Evolutionary conservation across 2,329 filamentous ascomycete genomes (phyloP).

Genomic region (Monosporascus cannonballus): DNA sequence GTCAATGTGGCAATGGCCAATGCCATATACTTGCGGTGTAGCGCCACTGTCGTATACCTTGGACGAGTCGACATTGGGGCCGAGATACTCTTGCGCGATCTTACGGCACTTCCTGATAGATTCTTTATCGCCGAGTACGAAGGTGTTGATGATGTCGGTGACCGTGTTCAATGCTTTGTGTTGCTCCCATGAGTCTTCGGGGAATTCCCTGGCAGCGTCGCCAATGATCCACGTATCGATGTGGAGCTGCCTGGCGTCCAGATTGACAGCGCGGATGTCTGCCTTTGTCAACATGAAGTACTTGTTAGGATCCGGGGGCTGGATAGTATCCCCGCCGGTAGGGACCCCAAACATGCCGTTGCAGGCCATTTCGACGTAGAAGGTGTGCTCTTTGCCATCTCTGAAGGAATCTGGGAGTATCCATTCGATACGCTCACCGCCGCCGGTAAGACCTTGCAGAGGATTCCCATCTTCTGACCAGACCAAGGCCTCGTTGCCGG

Average conservation of each 20-base stretch:
- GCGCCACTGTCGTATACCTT: conserved; percentile 76
- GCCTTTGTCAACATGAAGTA: conserved; percentile 72
- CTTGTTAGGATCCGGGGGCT: conserved; percentile 80
- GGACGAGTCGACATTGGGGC: conserved; percentile 71
- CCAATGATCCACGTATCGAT: conserved; percentile 96
- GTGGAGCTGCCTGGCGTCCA: conserved; percentile 73
- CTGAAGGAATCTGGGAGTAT: conserved; percentile 75
- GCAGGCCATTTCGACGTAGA: conserved; percentile 98
- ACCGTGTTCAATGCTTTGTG: conserved; percentile 78
- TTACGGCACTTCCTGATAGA: conserved; percentile 75
- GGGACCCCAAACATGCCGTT: conserved; percentile 98
- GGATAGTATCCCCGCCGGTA: conserved; percentile 75
- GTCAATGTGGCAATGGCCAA: conserved; percentile 97
- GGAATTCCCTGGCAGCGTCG: conserved; percentile 88
- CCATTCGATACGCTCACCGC: conserved; percentile 86
- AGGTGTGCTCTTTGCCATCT: conserved; percentile 78
- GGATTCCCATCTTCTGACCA: conserved; percentile 89
- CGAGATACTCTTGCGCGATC: conserved; percentile 78
- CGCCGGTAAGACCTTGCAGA: conserved; percentile 85
- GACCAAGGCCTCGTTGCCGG: conserved; percentile 87
- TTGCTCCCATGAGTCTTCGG: conserved; percentile 79
- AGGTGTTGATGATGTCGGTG: conserved; percentile 85
- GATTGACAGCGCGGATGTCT: conserved; percentile 83
- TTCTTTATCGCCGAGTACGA: conserved; percentile 72
- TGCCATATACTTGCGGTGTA: conserved; percentile 73